Percentiles rank a stretch among this genome's conserved stretches.
Conservation (phyloP, 2,329 filamentous ascomycete genomes). For the Atkinsonella texensis region DNA sequence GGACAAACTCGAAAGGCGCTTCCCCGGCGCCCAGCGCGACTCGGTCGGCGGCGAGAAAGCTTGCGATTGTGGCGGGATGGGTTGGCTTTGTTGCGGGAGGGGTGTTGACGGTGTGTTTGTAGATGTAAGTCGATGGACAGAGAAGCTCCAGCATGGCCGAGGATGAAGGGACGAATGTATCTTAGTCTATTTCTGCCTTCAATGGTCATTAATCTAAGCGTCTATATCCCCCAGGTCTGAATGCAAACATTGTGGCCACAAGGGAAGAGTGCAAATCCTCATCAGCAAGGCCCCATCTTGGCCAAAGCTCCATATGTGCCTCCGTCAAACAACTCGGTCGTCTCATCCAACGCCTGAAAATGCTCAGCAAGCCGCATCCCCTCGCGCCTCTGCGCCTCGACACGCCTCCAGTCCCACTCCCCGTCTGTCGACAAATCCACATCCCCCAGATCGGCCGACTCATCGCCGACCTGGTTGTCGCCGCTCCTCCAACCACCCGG, state of each 20-base stretch:
- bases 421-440: constrained; percentile 21
- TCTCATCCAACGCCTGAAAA: constrained; percentile 44
- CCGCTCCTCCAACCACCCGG: constrained; percentile 52
- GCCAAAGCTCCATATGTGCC: constrained; percentile 40
- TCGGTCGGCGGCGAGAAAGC: neutral
- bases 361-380: constrained; percentile 43
- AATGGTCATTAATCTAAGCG: neutral
- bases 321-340: constrained; percentile 40
- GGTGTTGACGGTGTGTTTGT: neutral
- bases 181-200: neutral
- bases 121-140: no score
- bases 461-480: constrained; percentile 16
- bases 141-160: no score
- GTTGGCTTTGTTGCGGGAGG: neutral
- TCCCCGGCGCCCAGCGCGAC: neutral
- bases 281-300: constrained; percentile 30
- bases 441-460: constrained; percentile 5
- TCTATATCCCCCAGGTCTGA: neutral
- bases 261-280: no score
- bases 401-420: constrained; percentile 46
- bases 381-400: constrained; percentile 42
- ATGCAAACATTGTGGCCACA: no score
- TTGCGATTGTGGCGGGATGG: neutral
- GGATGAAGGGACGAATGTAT: no score
- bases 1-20: neutral